phyloP scores from a whole-genome alignment of 139 green algal genomes.

The Deuterostichococcus epilithicus region DNA sequence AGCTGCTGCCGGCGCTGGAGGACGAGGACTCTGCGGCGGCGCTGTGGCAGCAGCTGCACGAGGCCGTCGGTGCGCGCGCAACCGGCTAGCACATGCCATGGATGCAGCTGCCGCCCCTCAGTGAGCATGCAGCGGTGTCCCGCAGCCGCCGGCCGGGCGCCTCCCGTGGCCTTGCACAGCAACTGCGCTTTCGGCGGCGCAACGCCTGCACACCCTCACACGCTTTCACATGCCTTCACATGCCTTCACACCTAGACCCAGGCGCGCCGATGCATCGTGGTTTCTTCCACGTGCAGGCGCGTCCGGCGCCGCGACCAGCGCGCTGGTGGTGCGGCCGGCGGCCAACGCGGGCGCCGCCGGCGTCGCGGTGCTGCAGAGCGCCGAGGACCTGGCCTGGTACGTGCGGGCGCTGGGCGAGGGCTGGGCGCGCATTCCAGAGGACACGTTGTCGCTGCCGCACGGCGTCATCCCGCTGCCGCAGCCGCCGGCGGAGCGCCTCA shows the following conservation, averaged over 20 bases:
- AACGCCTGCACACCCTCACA: too few species aligned
- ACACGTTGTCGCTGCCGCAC: slow-evolving; percentile 21
- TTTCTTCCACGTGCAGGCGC: background rate
- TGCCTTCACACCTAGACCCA: too few species aligned
- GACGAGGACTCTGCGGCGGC: background rate
- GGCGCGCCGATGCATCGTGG: too few species aligned
- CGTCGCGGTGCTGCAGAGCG: slow-evolving; percentile 29
- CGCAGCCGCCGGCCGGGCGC: too few species aligned
- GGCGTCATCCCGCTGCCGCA: slow-evolving; percentile 16
- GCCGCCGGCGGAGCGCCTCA: slow-evolving; percentile 8
- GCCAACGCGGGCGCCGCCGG: slow-evolving; percentile 14
- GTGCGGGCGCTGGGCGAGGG: slow-evolving; percentile 5
- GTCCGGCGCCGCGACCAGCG: background rate
- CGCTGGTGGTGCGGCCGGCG: slow-evolving; percentile 44
- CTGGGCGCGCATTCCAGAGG: slow-evolving; percentile 9
- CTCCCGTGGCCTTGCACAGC: too few species aligned
- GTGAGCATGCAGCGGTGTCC: too few species aligned
- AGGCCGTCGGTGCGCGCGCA: background rate
- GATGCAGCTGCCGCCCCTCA: too few species aligned
- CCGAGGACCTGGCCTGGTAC: slow-evolving; percentile 26
- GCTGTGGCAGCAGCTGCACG: background rate
- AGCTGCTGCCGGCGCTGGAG: background rate
- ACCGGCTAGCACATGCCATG: too few species aligned
- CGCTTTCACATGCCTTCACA: too few species aligned
- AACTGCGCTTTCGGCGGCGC: too few species aligned